Base-by-base conservation (phyloP, 192 early-diverging fungal species). In the Coemansia sp. region DNA sequence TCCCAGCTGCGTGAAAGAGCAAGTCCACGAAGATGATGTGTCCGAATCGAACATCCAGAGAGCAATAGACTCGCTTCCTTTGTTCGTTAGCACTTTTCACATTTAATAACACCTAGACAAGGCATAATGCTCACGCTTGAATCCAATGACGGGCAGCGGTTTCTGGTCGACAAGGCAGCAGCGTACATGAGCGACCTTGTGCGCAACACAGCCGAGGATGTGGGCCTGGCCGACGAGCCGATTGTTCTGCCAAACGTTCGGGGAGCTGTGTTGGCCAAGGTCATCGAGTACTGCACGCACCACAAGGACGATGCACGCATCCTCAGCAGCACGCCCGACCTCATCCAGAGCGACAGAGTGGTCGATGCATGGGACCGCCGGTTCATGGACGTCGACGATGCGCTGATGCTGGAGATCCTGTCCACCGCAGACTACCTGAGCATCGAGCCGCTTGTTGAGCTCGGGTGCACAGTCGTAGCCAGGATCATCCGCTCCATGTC, bases 391-490 rank as follows among this genome's bases (percentile, higher is more conserved):
- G 85, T 91, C 21, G 86, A 89, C 71, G 85, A 90, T 57, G 85
- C 87, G 24, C 86, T 81, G 62, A 75, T 93, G 45, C 92, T 93
- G 38, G 85, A 88, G 56, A 83, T 92, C 10, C 87, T 92, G 36
- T 59, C 89, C 63, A 90, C 93, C 35, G 91, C 93, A 10, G 92
- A 94, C 71, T 94, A 93, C 75, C 78, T 98, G 30, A 95, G 96
- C 74, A 94, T 97, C 60, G 94, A 95, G 72, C 88, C 92, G 34
- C 85, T 98, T 52, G 84, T 98, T 63, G 94, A 98, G 75, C 77
- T 98, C 56, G 92, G 92, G 1, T 98, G 97, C 81, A 92, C 94
- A 82, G 91, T 91, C 9, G 92, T 98, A 21, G 95, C 97, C 45
- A 95, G 93, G 62, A 92, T 96, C 89, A 91, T 98, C 73, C 95